Conservation (phyloP, 192 early-diverging fungal genomes). For the Phlyctochytrium arcticum region DNA sequence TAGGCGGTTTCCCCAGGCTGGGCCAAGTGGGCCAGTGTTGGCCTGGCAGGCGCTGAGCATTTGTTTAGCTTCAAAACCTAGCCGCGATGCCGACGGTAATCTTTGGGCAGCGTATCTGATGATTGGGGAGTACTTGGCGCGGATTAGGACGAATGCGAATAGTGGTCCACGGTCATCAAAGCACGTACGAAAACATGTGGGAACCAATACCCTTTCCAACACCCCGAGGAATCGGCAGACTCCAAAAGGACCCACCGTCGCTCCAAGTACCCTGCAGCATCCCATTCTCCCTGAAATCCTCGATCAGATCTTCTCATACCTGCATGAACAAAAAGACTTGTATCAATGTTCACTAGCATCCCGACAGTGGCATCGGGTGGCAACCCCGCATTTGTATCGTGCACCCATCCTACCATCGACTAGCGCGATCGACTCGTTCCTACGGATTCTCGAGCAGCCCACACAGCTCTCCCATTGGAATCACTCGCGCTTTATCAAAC, state of each 20-base stretch:
- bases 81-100: too few relatives aligned
- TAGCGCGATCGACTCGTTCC: background rate
- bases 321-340: background rate
- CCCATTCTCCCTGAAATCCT: slow-evolving; percentile 21
- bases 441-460: background rate
- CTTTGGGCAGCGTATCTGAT: background rate
- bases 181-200: too few relatives aligned
- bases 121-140: background rate
- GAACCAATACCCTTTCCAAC: background rate
- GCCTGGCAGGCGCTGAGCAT: too few relatives aligned
- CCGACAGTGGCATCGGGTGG: slow-evolving; percentile 8
- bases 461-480: background rate
- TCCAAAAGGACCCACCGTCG: background rate
- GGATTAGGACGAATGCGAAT: background rate
- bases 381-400: slow-evolving; percentile 4
- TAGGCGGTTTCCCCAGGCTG: too few relatives aligned
- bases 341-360: slow-evolving; percentile 3
- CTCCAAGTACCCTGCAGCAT: background rate
- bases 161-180: background rate
- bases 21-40: too few relatives aligned
- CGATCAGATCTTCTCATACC: slow-evolving; percentile 9
- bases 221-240: background rate
- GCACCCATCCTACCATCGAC: background rate
- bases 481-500: background rate
- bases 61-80: too few relatives aligned